phyloP scores from a whole-genome alignment of 2,329 filamentous ascomycete genomes.

The Colletotrichum camelliae region DNA sequence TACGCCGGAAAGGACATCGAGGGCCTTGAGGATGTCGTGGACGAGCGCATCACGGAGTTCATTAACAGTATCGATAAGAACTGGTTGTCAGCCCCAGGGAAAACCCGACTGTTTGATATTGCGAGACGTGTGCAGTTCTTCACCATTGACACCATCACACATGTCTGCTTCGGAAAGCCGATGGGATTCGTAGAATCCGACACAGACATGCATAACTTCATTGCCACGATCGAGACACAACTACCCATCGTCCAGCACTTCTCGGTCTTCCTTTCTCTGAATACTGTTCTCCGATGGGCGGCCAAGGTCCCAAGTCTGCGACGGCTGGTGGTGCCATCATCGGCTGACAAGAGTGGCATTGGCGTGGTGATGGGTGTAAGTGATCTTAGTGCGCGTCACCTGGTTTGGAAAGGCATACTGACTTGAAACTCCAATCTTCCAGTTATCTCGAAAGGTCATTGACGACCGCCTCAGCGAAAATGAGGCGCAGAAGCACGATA shows the following conservation, averaged over 20 bases:
- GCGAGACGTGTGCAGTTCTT: conserved; percentile 54
- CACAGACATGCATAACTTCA: conserved; percentile 52
- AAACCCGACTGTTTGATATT: conserved; percentile 52
- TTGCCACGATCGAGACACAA: conserved; percentile 45
- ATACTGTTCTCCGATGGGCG: conserved; percentile 45
- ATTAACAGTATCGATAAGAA: conserved; percentile 49
- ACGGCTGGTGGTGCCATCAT: background rate
- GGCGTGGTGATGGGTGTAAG: background rate
- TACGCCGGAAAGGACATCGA: conserved; percentile 61
- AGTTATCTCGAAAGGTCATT: conserved; percentile 42
- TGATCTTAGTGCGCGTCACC: background rate
- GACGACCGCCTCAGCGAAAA: conserved; percentile 49
- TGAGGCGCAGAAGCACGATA: conserved; percentile 51
- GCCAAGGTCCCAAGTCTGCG: background rate
- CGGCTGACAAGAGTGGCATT: background rate
- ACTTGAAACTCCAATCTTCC: too few species aligned
- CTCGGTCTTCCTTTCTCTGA: conserved; percentile 46
- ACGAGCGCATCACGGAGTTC: conserved; percentile 50
- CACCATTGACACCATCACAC: conserved; percentile 59
- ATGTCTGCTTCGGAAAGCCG: conserved; percentile 52
- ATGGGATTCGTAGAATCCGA: conserved; percentile 53
- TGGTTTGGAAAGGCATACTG: background rate
- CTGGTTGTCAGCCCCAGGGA: conserved; percentile 14
- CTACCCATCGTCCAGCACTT: conserved; percentile 45
- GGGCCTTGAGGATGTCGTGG: conserved; percentile 52